phyloP scores from a whole-genome alignment of 2,329 filamentous ascomycete species.

The Apiospora sp. region DNA sequence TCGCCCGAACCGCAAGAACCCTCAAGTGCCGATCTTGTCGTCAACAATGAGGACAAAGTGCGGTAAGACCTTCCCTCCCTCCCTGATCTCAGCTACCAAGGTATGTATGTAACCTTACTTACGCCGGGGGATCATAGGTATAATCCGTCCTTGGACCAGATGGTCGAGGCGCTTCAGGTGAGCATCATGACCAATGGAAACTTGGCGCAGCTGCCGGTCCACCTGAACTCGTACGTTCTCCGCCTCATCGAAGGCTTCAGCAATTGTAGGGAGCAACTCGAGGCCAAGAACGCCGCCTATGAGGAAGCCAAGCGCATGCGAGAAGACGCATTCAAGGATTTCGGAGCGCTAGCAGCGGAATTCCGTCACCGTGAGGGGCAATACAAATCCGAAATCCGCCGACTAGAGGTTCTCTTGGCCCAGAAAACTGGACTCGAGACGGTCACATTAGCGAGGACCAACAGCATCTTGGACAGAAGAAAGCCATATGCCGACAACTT shows the following conservation, averaged over 20 bases:
- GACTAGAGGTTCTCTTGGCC: constrained; percentile 48
- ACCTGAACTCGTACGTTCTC: constrained; percentile 53
- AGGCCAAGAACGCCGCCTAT: constrained; percentile 36
- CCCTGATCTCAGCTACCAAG: not conserved
- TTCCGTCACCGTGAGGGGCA: constrained; percentile 48
- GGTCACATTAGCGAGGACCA: constrained; percentile 52
- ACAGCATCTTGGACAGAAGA: constrained; percentile 51
- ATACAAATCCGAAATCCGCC: constrained; percentile 49
- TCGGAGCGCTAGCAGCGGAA: constrained; percentile 47
- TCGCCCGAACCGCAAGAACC: constrained; percentile 27
- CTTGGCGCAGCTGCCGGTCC: constrained; percentile 46
- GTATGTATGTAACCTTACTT: not conserved
- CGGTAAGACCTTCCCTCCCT: constrained; percentile 30
- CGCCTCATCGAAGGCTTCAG: constrained; percentile 49
- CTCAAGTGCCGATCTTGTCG: constrained; percentile 27
- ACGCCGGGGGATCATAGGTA: constrained; percentile 31
- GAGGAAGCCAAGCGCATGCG: constrained; percentile 41
- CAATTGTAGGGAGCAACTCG: constrained; percentile 40
- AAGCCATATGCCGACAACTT: constrained; percentile 36
- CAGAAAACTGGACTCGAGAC: constrained; percentile 48
- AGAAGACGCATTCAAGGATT: constrained; percentile 44
- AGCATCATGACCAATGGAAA: constrained; percentile 49
- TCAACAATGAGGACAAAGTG: constrained; percentile 39
- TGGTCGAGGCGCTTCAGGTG: constrained; percentile 53
- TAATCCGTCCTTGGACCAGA: constrained; percentile 52